Percentiles rank a stretch among this genome's conserved stretches.
Evolutionary conservation across 2,329 filamentous ascomycete species (phyloP).

Genomic region (Grosmannia huntii): DNA sequence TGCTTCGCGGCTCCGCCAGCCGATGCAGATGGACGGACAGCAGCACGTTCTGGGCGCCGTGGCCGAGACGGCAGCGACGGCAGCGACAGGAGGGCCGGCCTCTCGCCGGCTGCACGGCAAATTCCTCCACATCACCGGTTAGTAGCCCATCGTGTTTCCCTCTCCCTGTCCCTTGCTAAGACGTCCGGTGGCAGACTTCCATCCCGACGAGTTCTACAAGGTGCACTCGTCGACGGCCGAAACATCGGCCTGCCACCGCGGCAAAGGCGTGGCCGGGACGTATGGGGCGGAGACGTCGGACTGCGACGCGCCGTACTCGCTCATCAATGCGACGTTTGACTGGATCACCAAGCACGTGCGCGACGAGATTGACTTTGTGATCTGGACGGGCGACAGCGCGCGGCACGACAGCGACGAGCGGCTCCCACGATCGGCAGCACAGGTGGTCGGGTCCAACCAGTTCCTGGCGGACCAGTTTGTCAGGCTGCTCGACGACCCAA

Average conservation of each 20-base stretch:
- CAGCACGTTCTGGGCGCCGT: slow-evolving; percentile 10
- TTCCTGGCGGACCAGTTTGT: slow-evolving; percentile 64
- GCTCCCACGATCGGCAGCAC: slow-evolving; percentile 58
- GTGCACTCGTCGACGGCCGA: slow-evolving; percentile 58
- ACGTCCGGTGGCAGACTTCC: slow-evolving; percentile 52
- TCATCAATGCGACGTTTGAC: slow-evolving; percentile 78
- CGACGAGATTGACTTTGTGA: slow-evolving; percentile 73
- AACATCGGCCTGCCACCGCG: slow-evolving; percentile 64
- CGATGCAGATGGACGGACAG: not conserved
- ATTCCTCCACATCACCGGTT: slow-evolving; percentile 85
- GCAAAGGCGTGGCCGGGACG: slow-evolving; percentile 60
- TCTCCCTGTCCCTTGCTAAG: not conserved
- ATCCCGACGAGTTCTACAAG: slow-evolving; percentile 83
- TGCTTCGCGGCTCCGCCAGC: slow-evolving; percentile 1
- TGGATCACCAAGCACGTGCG: slow-evolving; percentile 74
- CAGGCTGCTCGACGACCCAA: slow-evolving; percentile 53
- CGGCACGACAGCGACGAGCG: slow-evolving; percentile 80
- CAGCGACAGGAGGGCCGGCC: slow-evolving; percentile 11
- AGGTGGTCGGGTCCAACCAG: slow-evolving; percentile 69
- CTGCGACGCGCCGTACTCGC: slow-evolving; percentile 71
- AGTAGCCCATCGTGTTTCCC: slow-evolving; percentile 13
- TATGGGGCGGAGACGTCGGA: slow-evolving; percentile 79
- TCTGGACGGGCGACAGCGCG: slow-evolving; percentile 87
- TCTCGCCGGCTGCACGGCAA: slow-evolving; percentile 49
- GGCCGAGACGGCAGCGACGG: slow-evolving; percentile 1